These are phyloP conservation scores for Narthecium ossifragum DNA, from an alignment of 106 monocot genomes.

Conservation along the genomic window DNA sequence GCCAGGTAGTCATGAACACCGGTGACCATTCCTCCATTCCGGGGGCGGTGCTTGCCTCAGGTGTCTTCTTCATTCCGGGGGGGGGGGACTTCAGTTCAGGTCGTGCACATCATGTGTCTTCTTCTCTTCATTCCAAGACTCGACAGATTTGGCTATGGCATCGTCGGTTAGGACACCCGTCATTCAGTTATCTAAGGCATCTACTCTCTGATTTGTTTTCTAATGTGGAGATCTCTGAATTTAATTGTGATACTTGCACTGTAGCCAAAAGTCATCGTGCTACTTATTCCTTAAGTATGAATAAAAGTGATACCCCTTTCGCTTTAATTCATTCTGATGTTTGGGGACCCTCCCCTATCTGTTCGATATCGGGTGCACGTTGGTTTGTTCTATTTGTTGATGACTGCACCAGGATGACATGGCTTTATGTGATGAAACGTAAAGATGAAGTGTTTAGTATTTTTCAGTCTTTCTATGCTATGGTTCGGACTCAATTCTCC, in stretches of 20 bases:
- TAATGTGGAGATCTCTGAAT: background rate
- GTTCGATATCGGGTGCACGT: background rate
- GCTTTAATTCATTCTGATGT: constrained; percentile 7
- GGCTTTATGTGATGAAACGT: constrained; percentile 1
- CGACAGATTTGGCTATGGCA: no score
- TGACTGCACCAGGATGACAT: constrained; percentile 7
- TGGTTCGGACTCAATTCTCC: constrained; percentile 8
- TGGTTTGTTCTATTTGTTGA: constrained; percentile 18
- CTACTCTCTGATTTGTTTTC: background rate
- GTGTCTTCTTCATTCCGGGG: no score
- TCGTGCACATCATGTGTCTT: no score
- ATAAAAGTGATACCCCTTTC: constrained; percentile 1
- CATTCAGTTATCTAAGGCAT: no score
- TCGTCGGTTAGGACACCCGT: no score
- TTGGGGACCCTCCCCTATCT: constrained; percentile 10
- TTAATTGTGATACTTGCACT: constrained; percentile 3
- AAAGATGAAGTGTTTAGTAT: constrained; percentile 5
- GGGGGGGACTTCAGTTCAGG: no score
- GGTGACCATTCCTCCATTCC: no score
- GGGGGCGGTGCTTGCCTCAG: no score
- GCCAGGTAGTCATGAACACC: background rate
- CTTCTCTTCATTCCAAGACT: no score
- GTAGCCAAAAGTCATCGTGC: constrained; percentile 2
- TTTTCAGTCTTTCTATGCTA: constrained; percentile 2
- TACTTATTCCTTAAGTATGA: background rate